phyloP scores from a whole-genome alignment of 192 early-diverging fungal genomes.

The Coemansia furcata region DNA sequence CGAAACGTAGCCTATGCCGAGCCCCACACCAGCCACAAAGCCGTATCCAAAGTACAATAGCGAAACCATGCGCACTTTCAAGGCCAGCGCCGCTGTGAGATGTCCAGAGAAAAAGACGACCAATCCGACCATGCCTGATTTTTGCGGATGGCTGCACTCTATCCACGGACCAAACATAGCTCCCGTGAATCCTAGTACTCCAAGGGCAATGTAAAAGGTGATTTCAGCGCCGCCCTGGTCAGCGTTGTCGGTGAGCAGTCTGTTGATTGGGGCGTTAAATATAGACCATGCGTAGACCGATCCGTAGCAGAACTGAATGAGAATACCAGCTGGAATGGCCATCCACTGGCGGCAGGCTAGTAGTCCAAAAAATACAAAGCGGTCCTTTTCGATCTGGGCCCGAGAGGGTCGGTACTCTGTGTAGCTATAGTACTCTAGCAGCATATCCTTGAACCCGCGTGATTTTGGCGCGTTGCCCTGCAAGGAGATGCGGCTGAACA shows the following conservation, averaged over 20 bases:
- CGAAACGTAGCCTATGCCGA: slow-evolving; percentile 62
- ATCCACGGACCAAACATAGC: slow-evolving; percentile 61
- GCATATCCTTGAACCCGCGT: slow-evolving; percentile 12
- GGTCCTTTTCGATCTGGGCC: slow-evolving; percentile 34
- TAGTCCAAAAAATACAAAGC: slow-evolving; percentile 46
- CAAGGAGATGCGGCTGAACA: slow-evolving; percentile 40
- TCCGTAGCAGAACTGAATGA: slow-evolving; percentile 63
- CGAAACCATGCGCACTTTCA: slow-evolving; percentile 55
- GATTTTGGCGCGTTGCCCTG: slow-evolving; percentile 16
- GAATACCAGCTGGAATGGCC: slow-evolving; percentile 57
- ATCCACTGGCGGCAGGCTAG: slow-evolving; percentile 59
- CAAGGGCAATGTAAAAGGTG: slow-evolving; percentile 64
- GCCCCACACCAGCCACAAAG: slow-evolving; percentile 59
- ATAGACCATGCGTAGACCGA: slow-evolving; percentile 68
- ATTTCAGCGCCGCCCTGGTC: slow-evolving; percentile 51
- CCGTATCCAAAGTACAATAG: slow-evolving; percentile 67
- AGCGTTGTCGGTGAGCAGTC: slow-evolving; percentile 29
- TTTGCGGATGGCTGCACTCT: slow-evolving; percentile 57
- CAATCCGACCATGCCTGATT: slow-evolving; percentile 52
- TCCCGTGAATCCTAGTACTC: slow-evolving; percentile 57
- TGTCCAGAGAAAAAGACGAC: slow-evolving; percentile 56
- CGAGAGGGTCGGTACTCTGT: slow-evolving; percentile 38
- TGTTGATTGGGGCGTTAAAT: slow-evolving; percentile 62
- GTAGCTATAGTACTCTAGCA: slow-evolving; percentile 48
- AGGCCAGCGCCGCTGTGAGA: slow-evolving; percentile 56